Percentiles rank a stretch among this genome's conserved stretches.
phyloP scores from a whole-genome alignment of 257 asterid species.

The Solanum acaule region DNA sequence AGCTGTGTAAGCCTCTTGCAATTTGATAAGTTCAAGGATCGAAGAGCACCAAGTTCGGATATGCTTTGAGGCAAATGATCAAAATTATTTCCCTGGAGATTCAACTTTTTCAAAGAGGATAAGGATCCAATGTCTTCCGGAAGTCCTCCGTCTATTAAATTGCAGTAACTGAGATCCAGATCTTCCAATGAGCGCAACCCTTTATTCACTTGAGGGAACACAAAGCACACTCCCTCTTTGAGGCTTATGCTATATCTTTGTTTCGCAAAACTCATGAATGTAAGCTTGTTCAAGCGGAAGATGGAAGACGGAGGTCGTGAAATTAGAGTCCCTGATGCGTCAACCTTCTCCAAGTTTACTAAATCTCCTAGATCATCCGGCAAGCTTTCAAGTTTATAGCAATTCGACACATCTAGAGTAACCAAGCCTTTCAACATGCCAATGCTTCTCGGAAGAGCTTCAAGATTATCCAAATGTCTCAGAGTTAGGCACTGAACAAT shows the following conservation, averaged over 20 bases:
- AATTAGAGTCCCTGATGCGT: neutral
- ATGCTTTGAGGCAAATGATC: neutral
- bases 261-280: neutral
- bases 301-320: neutral
- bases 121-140: neutral
- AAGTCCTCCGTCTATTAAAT: neutral
- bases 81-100: neutral
- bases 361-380: neutral
- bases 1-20: neutral
- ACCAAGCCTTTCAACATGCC: neutral
- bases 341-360: neutral
- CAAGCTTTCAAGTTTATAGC: neutral
- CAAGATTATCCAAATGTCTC: neutral
- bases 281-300: neutral
- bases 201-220: neutral
- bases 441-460: neutral
- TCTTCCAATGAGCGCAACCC: neutral
- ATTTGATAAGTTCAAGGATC: neutral
- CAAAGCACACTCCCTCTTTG: fast-evolving
- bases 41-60: neutral
- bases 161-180: neutral
- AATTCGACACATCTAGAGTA: neutral
- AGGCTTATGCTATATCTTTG: neutral
- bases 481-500: neutral
- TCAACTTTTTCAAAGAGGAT: neutral